Evolutionary conservation across 2,329 filamentous ascomycete species (phyloP), one percentile per base, ranked within the genome.

Genomic region (Claviceps spartinae): DNA sequence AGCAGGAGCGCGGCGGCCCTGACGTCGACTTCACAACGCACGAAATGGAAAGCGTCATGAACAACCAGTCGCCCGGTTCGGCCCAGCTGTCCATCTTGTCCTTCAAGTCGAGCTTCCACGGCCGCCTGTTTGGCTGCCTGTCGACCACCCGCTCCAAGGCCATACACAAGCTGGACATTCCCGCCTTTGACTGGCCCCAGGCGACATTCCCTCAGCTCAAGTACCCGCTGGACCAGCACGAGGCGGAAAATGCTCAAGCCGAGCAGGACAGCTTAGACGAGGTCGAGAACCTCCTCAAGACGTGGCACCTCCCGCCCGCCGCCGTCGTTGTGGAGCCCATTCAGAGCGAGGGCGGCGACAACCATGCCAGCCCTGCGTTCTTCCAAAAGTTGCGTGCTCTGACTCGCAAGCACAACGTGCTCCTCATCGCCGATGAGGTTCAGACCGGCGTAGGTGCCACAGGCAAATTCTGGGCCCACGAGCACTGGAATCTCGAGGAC

Each of bases 391-490:
- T 95, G 49, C 86, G 89, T 55, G 84, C 81, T 44, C 69, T 95
- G 55, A 95, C 89, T 41, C 78, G 80, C 65, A 83, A 82, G 68
- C 80, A 88, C 72, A 77, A 82, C 60, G 79, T 95, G 34, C 81
- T 94, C 53, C 75, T 95, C 67, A 95, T 95, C 64, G 89, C 94
- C 57, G 89, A 95, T 66, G 89, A 95, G 72, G 89, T 95, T 11
- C 89, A 95, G 72, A 95, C 89, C 6, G 90, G 89, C 65, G 84
- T 95, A 26, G 90, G 90, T 61, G 88, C 90, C 41, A 95, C 89
- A 0, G 89, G 89, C 61, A 89, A 87, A 68, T 95, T 95, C 81
- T 95, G 89, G 89, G 89, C 90, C 8, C 90, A 95, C 73, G 88
- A 95, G 62, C 90, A 95, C 81, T 95, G 89, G 89, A 78, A 86